phyloP scores from a whole-genome alignment of 495 filamentous ascomycete genomes.

The Penicillium pancosmium region DNA sequence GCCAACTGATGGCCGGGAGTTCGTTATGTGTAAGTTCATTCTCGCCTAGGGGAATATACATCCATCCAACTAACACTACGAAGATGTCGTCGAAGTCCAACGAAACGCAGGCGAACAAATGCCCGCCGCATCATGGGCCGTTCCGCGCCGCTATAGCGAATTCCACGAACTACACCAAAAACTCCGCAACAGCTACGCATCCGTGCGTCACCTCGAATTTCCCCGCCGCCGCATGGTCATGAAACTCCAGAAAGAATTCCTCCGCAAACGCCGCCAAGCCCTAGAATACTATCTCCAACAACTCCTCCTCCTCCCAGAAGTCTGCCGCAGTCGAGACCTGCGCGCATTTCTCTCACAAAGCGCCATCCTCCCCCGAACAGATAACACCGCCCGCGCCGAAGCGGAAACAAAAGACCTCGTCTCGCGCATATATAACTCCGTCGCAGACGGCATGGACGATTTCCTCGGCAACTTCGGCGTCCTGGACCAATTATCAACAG shows the following conservation, averaged over 20 bases:
- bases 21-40: slow-evolving; percentile 69
- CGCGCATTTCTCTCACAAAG: slow-evolving; percentile 92
- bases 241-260: slow-evolving; percentile 93
- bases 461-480: slow-evolving; percentile 94
- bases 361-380: slow-evolving; percentile 62
- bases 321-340: slow-evolving; percentile 90
- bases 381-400: slow-evolving; percentile 58
- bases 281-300: slow-evolving; percentile 86
- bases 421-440: slow-evolving; percentile 90
- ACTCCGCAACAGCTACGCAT: slow-evolving; percentile 78
- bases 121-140: slow-evolving; percentile 79
- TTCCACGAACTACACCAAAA: slow-evolving; percentile 95
- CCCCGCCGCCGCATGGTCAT: slow-evolving; percentile 89
- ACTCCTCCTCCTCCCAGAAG: slow-evolving; percentile 83
- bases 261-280: slow-evolving; percentile 81
- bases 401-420: slow-evolving; percentile 86
- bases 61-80: slow-evolving; percentile 6
- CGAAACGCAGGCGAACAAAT: slow-evolving; percentile 88
- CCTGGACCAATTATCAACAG: slow-evolving; percentile 89
- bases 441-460: slow-evolving; percentile 98
- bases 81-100: slow-evolving; percentile 85
- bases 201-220: slow-evolving; percentile 87
- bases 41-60: neutral
- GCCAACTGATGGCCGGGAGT: slow-evolving; percentile 84
- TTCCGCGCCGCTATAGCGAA: slow-evolving; percentile 87